Evolutionary conservation across 2,329 filamentous ascomycete species (phyloP).

Genomic region (Aspergillus fijiensis): DNA sequence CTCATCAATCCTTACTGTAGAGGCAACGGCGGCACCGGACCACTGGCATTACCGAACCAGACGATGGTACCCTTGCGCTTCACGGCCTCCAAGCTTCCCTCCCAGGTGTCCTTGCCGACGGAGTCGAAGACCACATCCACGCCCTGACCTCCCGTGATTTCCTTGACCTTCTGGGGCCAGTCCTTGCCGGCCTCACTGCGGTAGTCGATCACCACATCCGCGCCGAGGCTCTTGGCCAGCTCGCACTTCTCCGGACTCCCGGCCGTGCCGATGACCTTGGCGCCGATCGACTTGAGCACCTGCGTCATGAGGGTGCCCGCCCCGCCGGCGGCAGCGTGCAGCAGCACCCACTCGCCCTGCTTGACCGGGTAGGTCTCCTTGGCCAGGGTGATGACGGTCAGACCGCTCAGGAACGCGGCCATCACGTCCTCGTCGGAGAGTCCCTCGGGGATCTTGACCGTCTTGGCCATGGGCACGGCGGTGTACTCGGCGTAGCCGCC

Average conservation of each 20-base stretch:
- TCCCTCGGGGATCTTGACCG: slow-evolving; percentile 63
- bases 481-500: slow-evolving; percentile 62
- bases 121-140: slow-evolving; percentile 80
- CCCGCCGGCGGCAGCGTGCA: slow-evolving; percentile 84
- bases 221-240: slow-evolving; percentile 66
- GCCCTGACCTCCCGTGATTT: slow-evolving; percentile 73
- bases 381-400: slow-evolving; percentile 78
- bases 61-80: slow-evolving; percentile 75
- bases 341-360: slow-evolving; percentile 75
- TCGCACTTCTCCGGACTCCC: slow-evolving; percentile 70
- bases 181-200: slow-evolving; percentile 82
- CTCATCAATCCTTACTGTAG: slow-evolving; percentile 53
- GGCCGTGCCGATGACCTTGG: slow-evolving; percentile 76
- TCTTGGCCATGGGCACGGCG: slow-evolving; percentile 52
- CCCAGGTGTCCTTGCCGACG: slow-evolving; percentile 82
- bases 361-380: slow-evolving; percentile 71
- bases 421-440: slow-evolving; percentile 64
- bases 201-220: slow-evolving; percentile 71
- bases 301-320: slow-evolving; percentile 75
- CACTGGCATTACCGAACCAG: slow-evolving; percentile 79
- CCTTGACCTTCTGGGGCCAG: slow-evolving; percentile 75
- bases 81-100: slow-evolving; percentile 70
- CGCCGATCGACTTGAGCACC: slow-evolving; percentile 69
- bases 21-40: slow-evolving; percentile 69
- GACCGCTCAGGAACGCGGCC: slow-evolving; percentile 72